These are phyloP conservation scores for Bretschneidera sinensis DNA, from an alignment of 345 rosid species.

Conservation along the genomic window DNA sequence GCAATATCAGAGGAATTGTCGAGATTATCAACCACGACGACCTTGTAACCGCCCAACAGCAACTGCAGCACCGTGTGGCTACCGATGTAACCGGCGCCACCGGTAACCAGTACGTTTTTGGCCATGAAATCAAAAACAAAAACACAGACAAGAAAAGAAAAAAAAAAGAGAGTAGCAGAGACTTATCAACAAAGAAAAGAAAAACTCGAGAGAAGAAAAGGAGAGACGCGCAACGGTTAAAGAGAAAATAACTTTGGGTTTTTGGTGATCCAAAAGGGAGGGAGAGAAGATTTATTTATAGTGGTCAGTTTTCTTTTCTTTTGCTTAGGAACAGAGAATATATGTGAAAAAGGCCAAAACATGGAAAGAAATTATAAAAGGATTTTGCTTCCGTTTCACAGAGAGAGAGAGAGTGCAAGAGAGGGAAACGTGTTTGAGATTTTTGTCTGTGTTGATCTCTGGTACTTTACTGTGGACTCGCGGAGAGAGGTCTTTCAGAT, in stretches of 20 bases:
- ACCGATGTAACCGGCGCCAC: constrained; percentile 98
- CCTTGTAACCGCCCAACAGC: constrained; percentile 56
- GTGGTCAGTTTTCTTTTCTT: too few species aligned
- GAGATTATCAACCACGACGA: constrained; percentile 83
- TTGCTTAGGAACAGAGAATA: not conserved
- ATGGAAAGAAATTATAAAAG: not conserved
- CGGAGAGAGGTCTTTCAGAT: too few species aligned
- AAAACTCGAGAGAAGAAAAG: too few species aligned
- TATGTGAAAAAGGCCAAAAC: not conserved
- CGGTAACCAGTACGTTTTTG: constrained; percentile 66
- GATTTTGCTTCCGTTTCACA: not conserved
- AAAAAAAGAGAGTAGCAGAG: not conserved
- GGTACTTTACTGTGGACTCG: too few species aligned
- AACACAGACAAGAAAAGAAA: not conserved
- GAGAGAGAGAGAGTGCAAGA: not conserved
- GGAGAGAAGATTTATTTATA: constrained; percentile 14
- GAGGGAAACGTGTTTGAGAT: too few species aligned
- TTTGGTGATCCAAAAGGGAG: too few species aligned
- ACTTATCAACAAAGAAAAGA: too few species aligned
- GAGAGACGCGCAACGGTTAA: too few species aligned
- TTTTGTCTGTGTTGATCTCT: too few species aligned
- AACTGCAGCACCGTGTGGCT: constrained; percentile 95
- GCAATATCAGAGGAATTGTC: constrained; percentile 69
- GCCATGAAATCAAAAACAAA: constrained; percentile 22
- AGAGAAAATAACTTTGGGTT: too few species aligned